Base-by-base conservation (phyloP, 108 stramenopile species). In the Conticribra guillardii region DNA sequence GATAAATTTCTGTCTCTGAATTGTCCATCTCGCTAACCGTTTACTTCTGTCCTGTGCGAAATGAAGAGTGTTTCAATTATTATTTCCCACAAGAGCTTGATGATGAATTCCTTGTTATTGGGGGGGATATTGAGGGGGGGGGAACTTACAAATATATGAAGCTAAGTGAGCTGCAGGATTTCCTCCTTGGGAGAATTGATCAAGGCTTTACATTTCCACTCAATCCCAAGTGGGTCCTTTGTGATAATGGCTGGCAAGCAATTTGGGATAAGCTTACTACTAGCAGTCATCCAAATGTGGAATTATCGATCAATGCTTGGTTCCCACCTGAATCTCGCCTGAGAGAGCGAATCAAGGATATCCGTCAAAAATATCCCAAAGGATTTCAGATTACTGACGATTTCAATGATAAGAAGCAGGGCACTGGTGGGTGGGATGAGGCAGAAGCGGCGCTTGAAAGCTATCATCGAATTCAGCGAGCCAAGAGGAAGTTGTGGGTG, bases 21-120 rank as follows among this genome's bases (percentile, higher is more conserved):
- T 4, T 44, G n/a, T 14, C 16, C 18, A 52, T 21, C 24, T 30
- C 29, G 29, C n/a, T n/a, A n/a, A n/a, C n/a, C n/a, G 17, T 44
- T 60, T 44, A 8, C 17, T 8, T 44, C 3, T 30, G 32, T 24
- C n/a, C 18, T 41, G 55, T 27, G 26, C 26, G n/a, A n/a, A n/a
- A n/a, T n/a, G n/a, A n/a, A 50, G 87, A 90, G 79, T 87, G 89
- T 56, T 90, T 87, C 79, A 90, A 90, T 76, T 88, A 83, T 56
- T 79, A 84, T 51, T 90, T 90, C 57, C 89, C 89, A 34, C 89
- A 90, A 80, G 85, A 88, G 65, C 69, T 90, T 37, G 89, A 90
- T 69, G 87, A 90, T 0, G 79, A 76, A 28, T 88, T 82, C 23
- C 64, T 90, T 15, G 71, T 88, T n/a, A 82, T 90, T 64, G 74